A percentile compares a stretch with the other conserved stretches of the same genome.
Conservation (phyloP, 2,329 filamentous ascomycete genomes). For the Talaromyces sp. region DNA sequence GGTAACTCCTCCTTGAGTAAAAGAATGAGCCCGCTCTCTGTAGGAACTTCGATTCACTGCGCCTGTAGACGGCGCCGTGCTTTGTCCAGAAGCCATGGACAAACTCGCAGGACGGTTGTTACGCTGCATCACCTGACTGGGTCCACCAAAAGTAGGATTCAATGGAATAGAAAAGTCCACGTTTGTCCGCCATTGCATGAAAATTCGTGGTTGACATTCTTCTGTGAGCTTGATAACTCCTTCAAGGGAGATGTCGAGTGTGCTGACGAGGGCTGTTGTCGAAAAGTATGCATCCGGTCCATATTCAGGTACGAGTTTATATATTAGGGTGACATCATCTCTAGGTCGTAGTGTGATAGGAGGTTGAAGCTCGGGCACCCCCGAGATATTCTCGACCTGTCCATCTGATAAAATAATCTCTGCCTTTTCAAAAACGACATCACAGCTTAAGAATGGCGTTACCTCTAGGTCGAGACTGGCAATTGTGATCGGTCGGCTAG, state of each 20-base stretch:
- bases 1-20: constrained; percentile 47
- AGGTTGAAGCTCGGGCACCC: constrained; percentile 31
- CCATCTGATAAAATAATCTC: constrained; percentile 48
- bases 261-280: constrained; percentile 37
- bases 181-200: constrained; percentile 48
- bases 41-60: constrained; percentile 32
- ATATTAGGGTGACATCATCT: constrained; percentile 57
- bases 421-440: constrained; percentile 49
- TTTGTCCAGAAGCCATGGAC: constrained; percentile 30
- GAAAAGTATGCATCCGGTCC: constrained; percentile 35
- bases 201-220: constrained; percentile 42
- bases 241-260: constrained; percentile 48
- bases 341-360: constrained; percentile 48
- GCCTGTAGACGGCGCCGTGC: constrained; percentile 18
- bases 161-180: constrained; percentile 48
- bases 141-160: constrained; percentile 47
- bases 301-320: constrained; percentile 47
- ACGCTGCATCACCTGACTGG: constrained; percentile 45
- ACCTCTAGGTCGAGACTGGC: constrained; percentile 56
- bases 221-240: constrained; percentile 40
- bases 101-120: constrained; percentile 45
- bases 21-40: constrained; percentile 36
- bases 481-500: constrained; percentile 46
- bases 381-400: constrained; percentile 43
- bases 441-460: constrained; percentile 50